Conservation (phyloP, 331 rosid species). For the Acacia pycnantha region DNA sequence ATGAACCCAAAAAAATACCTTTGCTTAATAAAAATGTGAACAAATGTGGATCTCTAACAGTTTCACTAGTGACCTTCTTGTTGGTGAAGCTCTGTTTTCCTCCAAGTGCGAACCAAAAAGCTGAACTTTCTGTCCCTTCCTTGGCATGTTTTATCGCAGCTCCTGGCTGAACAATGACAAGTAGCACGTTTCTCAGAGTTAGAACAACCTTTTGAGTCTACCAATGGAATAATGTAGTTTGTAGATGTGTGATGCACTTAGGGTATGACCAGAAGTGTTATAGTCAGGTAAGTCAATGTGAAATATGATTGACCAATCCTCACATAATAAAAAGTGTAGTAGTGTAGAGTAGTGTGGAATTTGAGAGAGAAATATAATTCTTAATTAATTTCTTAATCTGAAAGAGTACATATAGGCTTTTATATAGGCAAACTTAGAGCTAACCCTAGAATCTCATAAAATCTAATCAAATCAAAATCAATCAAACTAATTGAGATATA, state of each 20-base stretch:
- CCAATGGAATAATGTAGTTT: not conserved
- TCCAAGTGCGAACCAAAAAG: conserved; percentile 91
- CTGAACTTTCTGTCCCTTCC: conserved; percentile 96
- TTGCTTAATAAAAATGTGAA: conserved; percentile 64
- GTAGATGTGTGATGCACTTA: not conserved
- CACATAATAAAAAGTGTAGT: not conserved
- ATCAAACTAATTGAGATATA: too few relatives aligned
- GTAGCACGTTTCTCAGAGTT: conserved; percentile 11
- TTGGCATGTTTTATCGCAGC: conserved; percentile 77
- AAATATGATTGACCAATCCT: not conserved
- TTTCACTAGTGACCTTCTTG: conserved; percentile 63
- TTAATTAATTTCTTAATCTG: too few relatives aligned
- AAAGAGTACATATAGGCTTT: too few relatives aligned
- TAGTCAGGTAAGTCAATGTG: not conserved
- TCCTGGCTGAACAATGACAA: conserved; percentile 71
- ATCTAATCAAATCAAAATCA: too few relatives aligned
- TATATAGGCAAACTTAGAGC: too few relatives aligned
- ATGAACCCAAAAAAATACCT: conserved; percentile 50
- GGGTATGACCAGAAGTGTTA: not conserved
- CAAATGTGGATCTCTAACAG: conserved; percentile 84
- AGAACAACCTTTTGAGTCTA: conserved; percentile 2
- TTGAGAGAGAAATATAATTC: too few relatives aligned
- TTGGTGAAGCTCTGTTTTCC: conserved; percentile 80
- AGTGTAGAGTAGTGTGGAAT: too few relatives aligned
- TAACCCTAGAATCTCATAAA: too few relatives aligned